Conservation (phyloP, 495 filamentous ascomycete species). For the Neurospora sp. region DNA sequence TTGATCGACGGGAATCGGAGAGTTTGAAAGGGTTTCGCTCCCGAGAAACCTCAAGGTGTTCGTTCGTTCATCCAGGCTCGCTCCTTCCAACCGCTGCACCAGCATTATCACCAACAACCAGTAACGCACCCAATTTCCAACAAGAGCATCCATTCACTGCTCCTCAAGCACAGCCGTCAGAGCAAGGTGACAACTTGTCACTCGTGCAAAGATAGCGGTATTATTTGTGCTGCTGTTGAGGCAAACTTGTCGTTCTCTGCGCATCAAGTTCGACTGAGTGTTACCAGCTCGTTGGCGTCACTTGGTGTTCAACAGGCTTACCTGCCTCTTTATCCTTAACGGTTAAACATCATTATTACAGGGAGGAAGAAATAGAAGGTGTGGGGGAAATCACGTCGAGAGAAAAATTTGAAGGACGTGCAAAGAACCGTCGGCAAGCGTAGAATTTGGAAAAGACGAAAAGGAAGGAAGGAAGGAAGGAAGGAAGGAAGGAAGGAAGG, state of each 20-base stretch:
- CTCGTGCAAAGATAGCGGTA: background rate
- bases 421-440: background rate
- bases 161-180: background rate
- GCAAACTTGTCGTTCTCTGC: background rate
- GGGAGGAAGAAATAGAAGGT: background rate
- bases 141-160: background rate
- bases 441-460: background rate
- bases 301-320: background rate
- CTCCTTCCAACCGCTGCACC: background rate
- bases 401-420: background rate
- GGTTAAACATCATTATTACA: background rate
- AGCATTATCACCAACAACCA: background rate
- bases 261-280: background rate
- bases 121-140: background rate
- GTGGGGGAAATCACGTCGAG: background rate
- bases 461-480: background rate
- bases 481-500: background rate
- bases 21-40: background rate
- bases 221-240: background rate
- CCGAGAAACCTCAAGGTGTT: background rate
- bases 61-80: background rate
- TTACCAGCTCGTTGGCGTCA: background rate
- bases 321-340: background rate
- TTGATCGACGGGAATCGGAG: background rate
- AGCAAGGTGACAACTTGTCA: background rate